These are phyloP conservation scores for Aurantiochytrium sp. DNA, from an alignment of 108 stramenopile genomes.

Conservation along the genomic window DNA sequence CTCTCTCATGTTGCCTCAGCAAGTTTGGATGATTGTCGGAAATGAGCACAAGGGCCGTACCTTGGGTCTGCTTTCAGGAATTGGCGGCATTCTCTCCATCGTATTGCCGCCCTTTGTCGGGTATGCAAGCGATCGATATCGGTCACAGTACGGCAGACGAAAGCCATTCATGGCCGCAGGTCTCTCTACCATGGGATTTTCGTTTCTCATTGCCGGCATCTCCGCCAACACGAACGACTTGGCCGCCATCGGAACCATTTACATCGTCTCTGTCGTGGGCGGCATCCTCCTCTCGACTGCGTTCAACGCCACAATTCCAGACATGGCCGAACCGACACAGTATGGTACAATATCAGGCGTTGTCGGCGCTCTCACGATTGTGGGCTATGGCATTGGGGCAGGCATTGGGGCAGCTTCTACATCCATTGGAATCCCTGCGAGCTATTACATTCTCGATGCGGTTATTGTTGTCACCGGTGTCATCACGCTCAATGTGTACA, in stretches of 20 bases:
- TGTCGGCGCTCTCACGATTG: not conserved
- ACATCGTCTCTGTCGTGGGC: not conserved
- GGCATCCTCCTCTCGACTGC: not conserved
- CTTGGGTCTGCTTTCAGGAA: not conserved
- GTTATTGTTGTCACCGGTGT: not conserved
- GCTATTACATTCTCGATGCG: not conserved
- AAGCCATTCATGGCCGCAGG: conserved; percentile 9
- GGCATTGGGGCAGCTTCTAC: not conserved
- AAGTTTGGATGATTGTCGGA: not conserved
- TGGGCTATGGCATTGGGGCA: not conserved
- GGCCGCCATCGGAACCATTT: not conserved
- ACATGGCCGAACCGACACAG: not conserved
- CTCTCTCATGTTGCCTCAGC: not conserved
- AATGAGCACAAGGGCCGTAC: not conserved
- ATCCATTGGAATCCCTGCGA: not conserved
- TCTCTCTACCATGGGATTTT: not conserved
- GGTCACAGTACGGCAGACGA: not conserved
- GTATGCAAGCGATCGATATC: not conserved
- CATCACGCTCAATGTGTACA: not conserved
- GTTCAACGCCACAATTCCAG: not conserved
- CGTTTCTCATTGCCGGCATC: not conserved
- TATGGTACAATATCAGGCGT: not conserved
- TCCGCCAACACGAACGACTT: not conserved
- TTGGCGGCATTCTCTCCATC: not conserved
- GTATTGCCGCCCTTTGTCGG: not conserved